A percentile compares a stretch with the other conserved stretches of the same genome.
Conservation (phyloP, 208 protist genomes). For the Leishmania turanica region DNA sequence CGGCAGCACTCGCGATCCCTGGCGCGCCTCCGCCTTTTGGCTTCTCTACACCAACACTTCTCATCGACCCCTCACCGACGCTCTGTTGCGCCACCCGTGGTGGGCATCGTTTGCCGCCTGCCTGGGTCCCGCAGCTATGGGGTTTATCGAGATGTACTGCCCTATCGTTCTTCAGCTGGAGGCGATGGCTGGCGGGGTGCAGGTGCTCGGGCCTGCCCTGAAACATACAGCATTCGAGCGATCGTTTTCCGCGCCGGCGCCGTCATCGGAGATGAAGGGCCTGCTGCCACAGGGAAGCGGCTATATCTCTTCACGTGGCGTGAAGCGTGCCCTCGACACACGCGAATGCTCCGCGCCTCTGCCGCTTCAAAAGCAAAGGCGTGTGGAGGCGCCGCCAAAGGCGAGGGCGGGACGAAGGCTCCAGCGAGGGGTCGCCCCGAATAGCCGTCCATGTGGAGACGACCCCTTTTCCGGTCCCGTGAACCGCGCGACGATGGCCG, state of each 20-base stretch:
- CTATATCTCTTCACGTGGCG: not conserved
- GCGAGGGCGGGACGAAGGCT: not conserved
- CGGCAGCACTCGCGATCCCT: not conserved
- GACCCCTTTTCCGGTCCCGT: not conserved
- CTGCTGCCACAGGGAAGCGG: not conserved
- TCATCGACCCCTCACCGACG: slow-evolving; percentile 33
- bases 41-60: slow-evolving; percentile 20
- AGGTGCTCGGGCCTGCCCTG: slow-evolving; percentile 69
- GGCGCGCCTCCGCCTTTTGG: not conserved
- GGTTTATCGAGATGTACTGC: slow-evolving; percentile 51
- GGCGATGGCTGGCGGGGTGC: slow-evolving; percentile 51
- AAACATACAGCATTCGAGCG: slow-evolving; percentile 15
- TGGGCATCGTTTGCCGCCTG: slow-evolving; percentile 41
- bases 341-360: not conserved
- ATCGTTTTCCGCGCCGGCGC: not conserved
- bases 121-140: slow-evolving; percentile 38
- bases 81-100: slow-evolving; percentile 46
- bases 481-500: not conserved
- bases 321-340: not conserved
- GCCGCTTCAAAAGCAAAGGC: not conserved
- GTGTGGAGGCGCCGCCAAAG: not conserved
- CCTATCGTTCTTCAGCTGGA: slow-evolving; percentile 66
- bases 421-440: not conserved
- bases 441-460: not conserved
- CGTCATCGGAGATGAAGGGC: not conserved